These are phyloP conservation scores for Fusarium musae DNA, from an alignment of 2,329 filamentous ascomycete species.

Conservation along the genomic window DNA sequence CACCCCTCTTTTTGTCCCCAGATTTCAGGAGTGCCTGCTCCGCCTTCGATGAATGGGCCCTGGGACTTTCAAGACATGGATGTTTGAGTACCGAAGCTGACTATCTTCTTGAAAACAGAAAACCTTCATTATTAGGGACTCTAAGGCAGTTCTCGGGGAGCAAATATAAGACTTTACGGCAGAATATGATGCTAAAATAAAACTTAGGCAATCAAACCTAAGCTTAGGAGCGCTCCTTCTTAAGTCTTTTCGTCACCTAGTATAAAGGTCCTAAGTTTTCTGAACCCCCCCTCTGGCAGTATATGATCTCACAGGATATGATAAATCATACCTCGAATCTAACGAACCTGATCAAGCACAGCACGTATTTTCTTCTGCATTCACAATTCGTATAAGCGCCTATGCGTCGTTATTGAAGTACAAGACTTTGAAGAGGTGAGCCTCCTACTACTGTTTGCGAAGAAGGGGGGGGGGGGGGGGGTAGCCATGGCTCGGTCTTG, in stretches of 20 bases:
- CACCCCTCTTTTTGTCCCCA: constrained; percentile 39
- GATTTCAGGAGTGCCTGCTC: constrained; percentile 44
- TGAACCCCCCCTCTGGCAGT: background rate
- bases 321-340: background rate
- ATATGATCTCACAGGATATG: constrained; percentile 5
- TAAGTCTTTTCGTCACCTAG: background rate
- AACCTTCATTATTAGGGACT: background rate
- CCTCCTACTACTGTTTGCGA: background rate
- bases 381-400: background rate
- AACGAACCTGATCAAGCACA: background rate
- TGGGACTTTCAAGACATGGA: constrained; percentile 6
- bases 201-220: background rate
- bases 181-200: background rate
- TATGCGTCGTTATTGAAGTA: background rate
- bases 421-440: background rate
- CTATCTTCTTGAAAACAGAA: constrained; percentile 2
- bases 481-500: background rate
- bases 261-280: background rate
- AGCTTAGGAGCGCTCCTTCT: background rate
- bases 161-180: background rate
- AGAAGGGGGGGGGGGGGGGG: background rate
- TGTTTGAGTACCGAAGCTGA: constrained; percentile 23
- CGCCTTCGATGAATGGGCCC: constrained; percentile 24
- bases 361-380: background rate
- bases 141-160: background rate